Percentiles rank a stretch among this genome's conserved stretches.
Evolutionary conservation across 441 rosid genomes (phyloP).

Genomic region (Croton laevigatus): DNA sequence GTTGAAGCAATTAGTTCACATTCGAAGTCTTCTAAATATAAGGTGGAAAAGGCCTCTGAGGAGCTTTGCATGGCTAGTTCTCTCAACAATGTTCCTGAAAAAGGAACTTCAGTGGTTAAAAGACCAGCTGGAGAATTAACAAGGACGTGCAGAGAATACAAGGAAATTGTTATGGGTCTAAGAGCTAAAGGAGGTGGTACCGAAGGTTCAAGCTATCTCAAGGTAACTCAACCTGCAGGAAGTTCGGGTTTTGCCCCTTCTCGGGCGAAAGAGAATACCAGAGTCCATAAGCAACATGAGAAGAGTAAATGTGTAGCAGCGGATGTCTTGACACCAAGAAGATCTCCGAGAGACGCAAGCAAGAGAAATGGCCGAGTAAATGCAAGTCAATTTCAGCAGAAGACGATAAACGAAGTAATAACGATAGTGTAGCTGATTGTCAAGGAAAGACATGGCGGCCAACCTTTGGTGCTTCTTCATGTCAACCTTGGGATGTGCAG

Average conservation of each 20-base stretch:
- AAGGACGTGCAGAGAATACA: neutral
- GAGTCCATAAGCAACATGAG: conserved; percentile 21
- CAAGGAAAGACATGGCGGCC: conserved; percentile 24
- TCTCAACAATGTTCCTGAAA: conserved; percentile 22
- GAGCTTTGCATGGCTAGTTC: conserved; percentile 27
- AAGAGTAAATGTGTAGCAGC: conserved; percentile 22
- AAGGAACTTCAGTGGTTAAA: conserved; percentile 20
- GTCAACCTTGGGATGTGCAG: conserved; percentile 23
- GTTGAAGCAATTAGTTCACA: conserved; percentile 15
- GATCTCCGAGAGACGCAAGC: conserved; percentile 8
- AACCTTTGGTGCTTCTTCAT: conserved; percentile 20
- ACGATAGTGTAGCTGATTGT: conserved; percentile 24
- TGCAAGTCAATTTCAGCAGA: conserved; percentile 17
- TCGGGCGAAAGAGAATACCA: conserved; percentile 19
- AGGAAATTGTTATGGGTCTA: conserved; percentile 16
- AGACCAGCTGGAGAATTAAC: conserved; percentile 23
- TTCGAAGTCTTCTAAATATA: conserved; percentile 23
- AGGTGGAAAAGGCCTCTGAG: conserved; percentile 26
- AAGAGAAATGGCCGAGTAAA: conserved; percentile 22
- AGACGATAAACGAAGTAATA: conserved; percentile 6
- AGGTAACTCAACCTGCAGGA: conserved; percentile 14
- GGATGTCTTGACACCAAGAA: conserved; percentile 15
- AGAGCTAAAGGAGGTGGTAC: neutral
- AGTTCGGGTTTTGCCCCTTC: conserved; percentile 1
- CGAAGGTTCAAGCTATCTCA: neutral